These are phyloP conservation scores for Phytophthora cactorum DNA, from an alignment of 352 stramenopile species.

Conservation along the genomic window DNA sequence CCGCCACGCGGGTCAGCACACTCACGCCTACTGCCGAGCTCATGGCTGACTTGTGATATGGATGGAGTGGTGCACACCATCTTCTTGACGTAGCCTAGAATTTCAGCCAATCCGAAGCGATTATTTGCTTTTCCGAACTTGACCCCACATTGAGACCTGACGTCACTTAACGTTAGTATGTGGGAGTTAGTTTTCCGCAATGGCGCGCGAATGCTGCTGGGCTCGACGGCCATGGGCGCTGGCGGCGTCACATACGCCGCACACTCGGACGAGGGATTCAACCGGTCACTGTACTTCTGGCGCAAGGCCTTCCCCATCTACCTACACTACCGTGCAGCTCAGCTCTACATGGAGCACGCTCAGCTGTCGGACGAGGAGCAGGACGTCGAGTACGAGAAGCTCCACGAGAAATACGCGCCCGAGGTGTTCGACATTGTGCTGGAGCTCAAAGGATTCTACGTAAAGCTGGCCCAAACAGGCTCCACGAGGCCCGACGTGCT, in stretches of 20 bases:
- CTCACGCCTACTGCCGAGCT: slow-evolving; percentile 35
- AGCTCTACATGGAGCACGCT: slow-evolving; percentile 76
- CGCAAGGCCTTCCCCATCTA: slow-evolving; percentile 90
- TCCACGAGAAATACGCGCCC: slow-evolving; percentile 81
- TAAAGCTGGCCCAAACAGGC: slow-evolving; percentile 85
- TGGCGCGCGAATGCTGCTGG: slow-evolving; percentile 64
- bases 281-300: slow-evolving; percentile 86
- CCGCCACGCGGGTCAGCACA: slow-evolving; percentile 51
- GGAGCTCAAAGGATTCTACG: slow-evolving; percentile 88
- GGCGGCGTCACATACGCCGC: slow-evolving; percentile 63
- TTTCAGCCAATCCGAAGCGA: background rate
- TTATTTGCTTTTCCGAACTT: background rate
- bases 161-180: slow-evolving; percentile 11
- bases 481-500: slow-evolving; percentile 85
- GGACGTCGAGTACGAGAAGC: slow-evolving; percentile 69
- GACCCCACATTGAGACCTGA: background rate
- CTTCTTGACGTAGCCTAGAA: background rate
- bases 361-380: slow-evolving; percentile 58
- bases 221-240: slow-evolving; percentile 49
- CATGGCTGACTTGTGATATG: slow-evolving; percentile 12
- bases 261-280: slow-evolving; percentile 81
- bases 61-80: background rate
- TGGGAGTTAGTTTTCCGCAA: slow-evolving; percentile 63
- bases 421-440: slow-evolving; percentile 85
- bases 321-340: slow-evolving; percentile 75